Evolutionary conservation across 805 yeast genomes (phyloP).

Genomic region (Hanseniaspora lachancei): DNA sequence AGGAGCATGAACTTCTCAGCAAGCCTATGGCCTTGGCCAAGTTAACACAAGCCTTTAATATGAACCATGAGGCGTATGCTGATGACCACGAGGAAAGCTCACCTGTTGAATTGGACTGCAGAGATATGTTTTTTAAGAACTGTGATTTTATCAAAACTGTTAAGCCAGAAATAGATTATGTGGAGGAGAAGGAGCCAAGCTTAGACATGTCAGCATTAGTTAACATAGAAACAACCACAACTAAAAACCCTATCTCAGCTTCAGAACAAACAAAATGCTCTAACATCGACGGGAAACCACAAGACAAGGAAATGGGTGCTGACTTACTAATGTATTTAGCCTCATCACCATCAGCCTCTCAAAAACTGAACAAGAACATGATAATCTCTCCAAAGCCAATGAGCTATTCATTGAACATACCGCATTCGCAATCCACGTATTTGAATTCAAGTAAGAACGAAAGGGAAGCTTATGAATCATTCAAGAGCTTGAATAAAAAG

Average conservation of each 20-base stretch:
- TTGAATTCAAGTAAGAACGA: not conserved
- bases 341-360: constrained; percentile 22
- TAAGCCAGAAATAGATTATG: not conserved
- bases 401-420: not conserved
- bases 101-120: constrained; percentile 3
- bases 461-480: not conserved
- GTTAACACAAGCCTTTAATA: not conserved
- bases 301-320: constrained; percentile 24
- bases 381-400: not conserved
- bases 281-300: not conserved
- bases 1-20: not conserved
- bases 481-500: not conserved
- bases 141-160: not conserved
- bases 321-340: constrained; percentile 28
- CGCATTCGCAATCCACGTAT: not conserved
- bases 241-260: not conserved
- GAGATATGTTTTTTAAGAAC: constrained; percentile 8
- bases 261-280: not conserved
- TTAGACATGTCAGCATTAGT: constrained; percentile 55
- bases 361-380: not conserved
- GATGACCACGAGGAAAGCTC: not conserved
- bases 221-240: not conserved
- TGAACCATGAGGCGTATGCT: not conserved
- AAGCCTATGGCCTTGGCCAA: not conserved
- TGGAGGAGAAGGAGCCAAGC: not conserved